Evolutionary conservation across 1,284 basidiomycete species (phyloP).

Genomic region (Malassezia dermatis): DNA sequence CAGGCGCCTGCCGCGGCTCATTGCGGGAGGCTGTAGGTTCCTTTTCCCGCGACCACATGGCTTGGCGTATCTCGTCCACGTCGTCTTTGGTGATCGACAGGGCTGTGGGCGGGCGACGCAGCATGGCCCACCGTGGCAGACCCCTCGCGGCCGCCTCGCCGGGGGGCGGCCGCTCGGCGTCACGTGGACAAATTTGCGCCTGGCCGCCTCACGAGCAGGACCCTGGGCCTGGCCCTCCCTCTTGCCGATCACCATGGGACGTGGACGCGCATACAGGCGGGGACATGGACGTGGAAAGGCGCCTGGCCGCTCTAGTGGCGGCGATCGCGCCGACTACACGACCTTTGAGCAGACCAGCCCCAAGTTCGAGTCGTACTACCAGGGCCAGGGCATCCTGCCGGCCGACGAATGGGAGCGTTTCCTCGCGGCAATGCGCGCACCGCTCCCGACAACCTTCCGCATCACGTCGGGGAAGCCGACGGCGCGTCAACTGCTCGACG

Average conservation of each 20-base stretch:
- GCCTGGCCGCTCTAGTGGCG: not conserved
- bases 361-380: slow-evolving; percentile 39
- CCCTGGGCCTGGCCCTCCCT: not conserved
- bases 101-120: slow-evolving; percentile 17
- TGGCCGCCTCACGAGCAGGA: not conserved
- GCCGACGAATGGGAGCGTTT: slow-evolving; percentile 66
- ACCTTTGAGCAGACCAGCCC: slow-evolving; percentile 16
- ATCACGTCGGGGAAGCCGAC: slow-evolving; percentile 55
- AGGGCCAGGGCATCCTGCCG: slow-evolving; percentile 39
- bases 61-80: slow-evolving; percentile 15
- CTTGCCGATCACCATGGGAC: slow-evolving; percentile 11
- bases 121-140: slow-evolving; percentile 4
- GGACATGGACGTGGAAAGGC: slow-evolving; percentile 10
- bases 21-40: not conserved
- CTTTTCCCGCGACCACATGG: not conserved
- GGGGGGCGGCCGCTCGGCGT: not conserved
- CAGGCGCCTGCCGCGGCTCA: not conserved
- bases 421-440: slow-evolving; percentile 59
- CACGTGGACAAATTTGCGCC: slow-evolving; percentile 13
- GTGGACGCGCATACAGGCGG: slow-evolving; percentile 8
- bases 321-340: slow-evolving; percentile 15
- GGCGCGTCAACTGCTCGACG: slow-evolving; percentile 32
- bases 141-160: not conserved
- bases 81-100: slow-evolving; percentile 14
- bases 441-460: slow-evolving; percentile 86